phyloP scores from a whole-genome alignment of 805 yeast genomes.

The Suhomyces prunicola region DNA sequence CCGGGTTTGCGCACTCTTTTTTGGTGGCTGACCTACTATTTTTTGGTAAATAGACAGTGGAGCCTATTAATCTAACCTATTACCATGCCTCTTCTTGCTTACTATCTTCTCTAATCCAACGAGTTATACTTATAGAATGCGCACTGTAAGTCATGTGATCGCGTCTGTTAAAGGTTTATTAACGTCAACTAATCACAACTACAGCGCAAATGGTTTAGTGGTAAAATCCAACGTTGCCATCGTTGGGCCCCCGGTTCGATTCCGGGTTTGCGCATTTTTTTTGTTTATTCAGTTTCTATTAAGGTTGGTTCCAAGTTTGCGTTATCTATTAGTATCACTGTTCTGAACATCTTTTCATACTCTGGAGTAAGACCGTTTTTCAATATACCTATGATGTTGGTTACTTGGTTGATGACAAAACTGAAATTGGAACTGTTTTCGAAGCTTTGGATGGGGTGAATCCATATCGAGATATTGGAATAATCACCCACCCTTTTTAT shows the following conservation, averaged over 20 bases:
- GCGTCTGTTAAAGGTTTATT: no score
- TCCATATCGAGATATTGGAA: slow-evolving; percentile 1
- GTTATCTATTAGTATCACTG: slow-evolving; percentile 1
- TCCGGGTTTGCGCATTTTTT: slow-evolving; percentile 2
- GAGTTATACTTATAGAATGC: no score
- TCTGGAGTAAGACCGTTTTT: background rate
- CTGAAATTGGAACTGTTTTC: background rate
- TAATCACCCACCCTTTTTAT: slow-evolving; percentile 1
- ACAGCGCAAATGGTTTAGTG: slow-evolving; percentile 3
- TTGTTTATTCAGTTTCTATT: background rate
- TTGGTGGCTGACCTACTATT: no score
- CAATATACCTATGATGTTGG: background rate
- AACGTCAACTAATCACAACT: no score
- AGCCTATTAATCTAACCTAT: no score
- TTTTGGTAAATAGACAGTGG: no score
- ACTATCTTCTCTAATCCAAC: no score
- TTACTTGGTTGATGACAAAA: background rate
- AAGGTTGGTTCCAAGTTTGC: background rate
- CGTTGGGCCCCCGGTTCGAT: slow-evolving; percentile 6
- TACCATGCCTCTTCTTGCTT: no score
- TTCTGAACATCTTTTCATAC: background rate
- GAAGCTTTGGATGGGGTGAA: background rate
- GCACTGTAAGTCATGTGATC: no score
- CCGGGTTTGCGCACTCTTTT: slow-evolving; percentile 8
- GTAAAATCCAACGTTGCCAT: slow-evolving; percentile 5